Percentiles rank a stretch among this genome's conserved stretches.
These are phyloP conservation scores for Hypomyces perniciosus DNA, from an alignment of 2,329 filamentous ascomycete genomes.

Conservation along the genomic window DNA sequence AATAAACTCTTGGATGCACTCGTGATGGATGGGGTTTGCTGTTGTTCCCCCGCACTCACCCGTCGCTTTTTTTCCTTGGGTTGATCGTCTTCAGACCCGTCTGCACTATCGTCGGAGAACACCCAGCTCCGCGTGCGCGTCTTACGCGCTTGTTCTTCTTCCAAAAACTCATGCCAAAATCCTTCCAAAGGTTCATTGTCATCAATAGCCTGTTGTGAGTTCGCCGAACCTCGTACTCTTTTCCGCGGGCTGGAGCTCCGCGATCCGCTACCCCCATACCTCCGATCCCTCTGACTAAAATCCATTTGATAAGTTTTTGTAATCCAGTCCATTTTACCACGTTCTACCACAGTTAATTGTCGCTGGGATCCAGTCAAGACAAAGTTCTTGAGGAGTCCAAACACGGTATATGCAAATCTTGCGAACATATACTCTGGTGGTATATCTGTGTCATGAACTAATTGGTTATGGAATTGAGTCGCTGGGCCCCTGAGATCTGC, in stretches of 20 bases:
- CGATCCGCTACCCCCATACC: not conserved
- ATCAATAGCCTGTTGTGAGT: not conserved
- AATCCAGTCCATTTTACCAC: not conserved
- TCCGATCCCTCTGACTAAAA: not conserved
- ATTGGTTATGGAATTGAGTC: constrained; percentile 1
- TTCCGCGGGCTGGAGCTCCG: constrained; percentile 2
- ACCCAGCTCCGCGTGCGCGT: not conserved
- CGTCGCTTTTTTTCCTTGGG: too few relatives aligned
- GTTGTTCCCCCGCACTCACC: too few relatives aligned
- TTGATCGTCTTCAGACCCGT: not conserved
- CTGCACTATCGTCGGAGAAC: not conserved
- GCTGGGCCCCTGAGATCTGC: not conserved
- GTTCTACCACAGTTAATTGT: not conserved
- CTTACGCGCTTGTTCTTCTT: not conserved
- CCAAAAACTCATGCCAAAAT: too few relatives aligned
- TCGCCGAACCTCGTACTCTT: not conserved
- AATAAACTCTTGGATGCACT: too few relatives aligned
- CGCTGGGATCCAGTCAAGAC: not conserved
- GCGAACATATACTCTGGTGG: constrained; percentile 2
- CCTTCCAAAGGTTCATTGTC: too few relatives aligned
- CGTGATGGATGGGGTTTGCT: too few relatives aligned
- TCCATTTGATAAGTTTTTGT: constrained; percentile 1
- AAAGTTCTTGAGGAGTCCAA: constrained; percentile 3
- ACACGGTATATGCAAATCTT: constrained; percentile 1
- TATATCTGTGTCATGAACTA: not conserved